Conservation (phyloP, 2,329 filamentous ascomycete species). For the Arthroderma uncinatum region DNA sequence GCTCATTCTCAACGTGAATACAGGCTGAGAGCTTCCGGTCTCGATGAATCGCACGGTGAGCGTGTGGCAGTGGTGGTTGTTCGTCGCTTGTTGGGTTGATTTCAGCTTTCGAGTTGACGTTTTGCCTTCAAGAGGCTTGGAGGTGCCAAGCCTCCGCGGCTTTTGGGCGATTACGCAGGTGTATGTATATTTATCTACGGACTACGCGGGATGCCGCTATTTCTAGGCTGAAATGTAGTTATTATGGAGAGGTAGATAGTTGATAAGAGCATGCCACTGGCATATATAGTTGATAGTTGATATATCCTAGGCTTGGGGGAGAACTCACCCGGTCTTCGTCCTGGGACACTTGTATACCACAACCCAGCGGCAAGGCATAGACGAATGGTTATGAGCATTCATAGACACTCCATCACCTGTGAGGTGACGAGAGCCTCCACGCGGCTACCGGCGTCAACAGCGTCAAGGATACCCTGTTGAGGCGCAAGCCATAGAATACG, state of each 20-base stretch:
- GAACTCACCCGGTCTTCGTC: neutral
- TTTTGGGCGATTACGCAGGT: neutral
- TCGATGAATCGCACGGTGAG: neutral
- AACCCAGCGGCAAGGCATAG: too few species aligned
- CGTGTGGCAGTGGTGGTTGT: neutral
- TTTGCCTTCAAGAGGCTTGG: neutral
- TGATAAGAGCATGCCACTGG: neutral
- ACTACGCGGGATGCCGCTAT: neutral
- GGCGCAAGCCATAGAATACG: neutral
- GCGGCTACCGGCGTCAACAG: too few species aligned
- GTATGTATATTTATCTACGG: neutral
- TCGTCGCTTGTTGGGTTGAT: neutral
- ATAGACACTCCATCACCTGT: too few species aligned
- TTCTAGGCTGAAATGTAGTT: too few species aligned
- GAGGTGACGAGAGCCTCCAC: too few species aligned
- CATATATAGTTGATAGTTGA: neutral
- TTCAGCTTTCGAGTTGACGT: neutral
- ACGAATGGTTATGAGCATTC: too few species aligned
- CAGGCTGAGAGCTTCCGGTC: neutral
- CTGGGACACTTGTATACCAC: neutral
- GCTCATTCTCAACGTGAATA: neutral
- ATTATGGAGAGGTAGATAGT: neutral
- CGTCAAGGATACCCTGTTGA: too few species aligned
- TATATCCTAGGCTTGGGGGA: neutral
- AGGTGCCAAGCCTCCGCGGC: neutral